These are phyloP conservation scores for Astrothelium macrocarpum DNA, from an alignment of 495 filamentous ascomycete genomes.

Conservation along the genomic window DNA sequence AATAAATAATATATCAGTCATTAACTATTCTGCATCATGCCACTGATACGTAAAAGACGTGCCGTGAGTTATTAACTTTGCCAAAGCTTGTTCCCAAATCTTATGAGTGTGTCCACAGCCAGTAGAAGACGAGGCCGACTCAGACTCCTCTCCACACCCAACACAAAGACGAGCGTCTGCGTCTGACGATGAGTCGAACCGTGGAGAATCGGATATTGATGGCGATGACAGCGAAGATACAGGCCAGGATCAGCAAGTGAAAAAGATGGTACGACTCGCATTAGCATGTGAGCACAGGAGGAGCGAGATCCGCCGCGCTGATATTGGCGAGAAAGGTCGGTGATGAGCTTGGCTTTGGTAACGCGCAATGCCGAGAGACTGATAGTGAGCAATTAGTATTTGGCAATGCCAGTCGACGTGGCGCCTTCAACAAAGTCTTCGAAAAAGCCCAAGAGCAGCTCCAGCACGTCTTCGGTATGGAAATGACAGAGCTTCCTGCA, in stretches of 20 bases:
- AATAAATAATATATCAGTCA: background rate
- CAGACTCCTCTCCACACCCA: background rate
- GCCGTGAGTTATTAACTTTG: background rate
- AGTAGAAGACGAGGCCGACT: background rate
- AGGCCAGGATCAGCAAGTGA: constrained; percentile 59
- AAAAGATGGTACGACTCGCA: constrained; percentile 85
- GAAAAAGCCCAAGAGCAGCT: constrained; percentile 38
- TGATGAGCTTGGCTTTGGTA: background rate
- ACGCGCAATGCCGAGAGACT: background rate
- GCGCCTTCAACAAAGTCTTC: constrained; percentile 35
- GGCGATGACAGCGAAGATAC: constrained; percentile 16
- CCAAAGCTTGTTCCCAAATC: background rate
- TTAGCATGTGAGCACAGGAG: constrained; percentile 82
- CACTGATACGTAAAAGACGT: background rate
- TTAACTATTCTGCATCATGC: background rate
- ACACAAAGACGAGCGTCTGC: background rate
- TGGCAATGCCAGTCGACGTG: constrained; percentile 21
- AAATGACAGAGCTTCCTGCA: constrained; percentile 68
- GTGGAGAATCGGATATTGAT: background rate
- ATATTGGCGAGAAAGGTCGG: constrained; percentile 65
- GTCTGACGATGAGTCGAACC: background rate
- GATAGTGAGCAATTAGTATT: constrained; percentile 29
- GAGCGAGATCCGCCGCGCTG: constrained; percentile 61
- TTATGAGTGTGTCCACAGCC: background rate
- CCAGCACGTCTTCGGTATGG: constrained; percentile 66